Base-by-base conservation (phyloP, 2,329 filamentous ascomycete species). In the Penicillium sp. region DNA sequence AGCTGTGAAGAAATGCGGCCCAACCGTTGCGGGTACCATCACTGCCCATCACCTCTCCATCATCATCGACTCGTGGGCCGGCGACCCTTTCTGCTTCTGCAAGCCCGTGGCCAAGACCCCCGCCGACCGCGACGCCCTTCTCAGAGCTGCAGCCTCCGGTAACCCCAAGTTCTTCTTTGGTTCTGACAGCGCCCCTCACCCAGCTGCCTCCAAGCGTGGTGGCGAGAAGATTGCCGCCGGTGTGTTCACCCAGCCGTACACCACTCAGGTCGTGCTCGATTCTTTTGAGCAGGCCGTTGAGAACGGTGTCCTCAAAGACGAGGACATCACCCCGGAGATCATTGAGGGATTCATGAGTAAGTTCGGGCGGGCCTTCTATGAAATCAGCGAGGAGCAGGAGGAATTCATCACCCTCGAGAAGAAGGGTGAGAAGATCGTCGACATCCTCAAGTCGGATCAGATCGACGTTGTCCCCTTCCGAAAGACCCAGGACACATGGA, bases 41-140 rank as follows among this genome's bases (percentile, higher is more conserved):
- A 95, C 90, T 0, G 88, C 89, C 2, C 90, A 95, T 65, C 90
- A 95, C 64, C 76, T 95, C 20, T 89, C 82, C 58, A 78, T 96
- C 28, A 89, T 86, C 10, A 83, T 88, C 13, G 86, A 93, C 61
- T 84, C 90, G 60, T 86, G 85, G 75, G 81, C 83, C 18, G 75
- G 76, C 46, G 81, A 87, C 61, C 80, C 90, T 64, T 84, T 92
- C 80, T 82, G 85, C 64, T 95, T 91, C 74, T 88, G 85, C 75
- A 88, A 88, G 66, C 84, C 84, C 4, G 81, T 87, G 28, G 82
- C 86, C 44, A 88, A 88, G 75, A 84, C 81, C 31, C 84, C 88
- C 0, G 80, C 78, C 13, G 85, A 91, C 63, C 80, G 89, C 4
- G 80, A 84, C 44, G 87, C 88, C 5, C 77, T 95, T 35, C 70